A percentile compares a stretch with the other conserved stretches of the same genome.
phyloP scores from a whole-genome alignment of 208 protist genomes.

The Trypanosoma conorhini region DNA sequence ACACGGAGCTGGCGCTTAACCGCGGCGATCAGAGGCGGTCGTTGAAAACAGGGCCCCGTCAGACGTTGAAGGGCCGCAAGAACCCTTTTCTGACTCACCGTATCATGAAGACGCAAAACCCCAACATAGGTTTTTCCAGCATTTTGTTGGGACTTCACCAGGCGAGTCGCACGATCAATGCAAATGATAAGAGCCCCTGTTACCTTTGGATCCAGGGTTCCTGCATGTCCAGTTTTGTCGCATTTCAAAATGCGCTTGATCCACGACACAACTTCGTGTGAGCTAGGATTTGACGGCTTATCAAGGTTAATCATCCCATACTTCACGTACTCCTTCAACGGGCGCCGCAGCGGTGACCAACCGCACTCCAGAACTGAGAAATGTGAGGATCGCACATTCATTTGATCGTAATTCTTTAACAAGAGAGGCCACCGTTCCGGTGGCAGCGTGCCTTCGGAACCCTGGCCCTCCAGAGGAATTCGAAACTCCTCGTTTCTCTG shows the following conservation, averaged over 20 bases:
- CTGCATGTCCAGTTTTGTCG: constrained; percentile 99
- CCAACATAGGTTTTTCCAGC: constrained; percentile 99
- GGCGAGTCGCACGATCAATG: constrained; percentile 98
- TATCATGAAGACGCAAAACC: constrained; percentile 97
- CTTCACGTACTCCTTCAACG: constrained; percentile 97
- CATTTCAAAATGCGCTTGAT: constrained; percentile 98
- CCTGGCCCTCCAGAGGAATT: constrained; percentile 62
- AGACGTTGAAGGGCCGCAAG: constrained; percentile 95
- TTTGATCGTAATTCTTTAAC: constrained; percentile 99
- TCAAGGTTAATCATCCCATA: constrained; percentile 99
- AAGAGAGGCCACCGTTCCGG: constrained; percentile 98
- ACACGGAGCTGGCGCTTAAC: constrained; percentile 98
- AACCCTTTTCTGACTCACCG: constrained; percentile 89
- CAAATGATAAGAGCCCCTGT: constrained; percentile 99
- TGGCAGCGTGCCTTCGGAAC: constrained; percentile 66
- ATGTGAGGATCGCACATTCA: constrained; percentile 97
- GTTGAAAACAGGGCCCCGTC: constrained; percentile 99
- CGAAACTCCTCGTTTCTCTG: constrained; percentile 78
- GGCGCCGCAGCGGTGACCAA: constrained; percentile 97
- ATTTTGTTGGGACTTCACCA: constrained; percentile 99
- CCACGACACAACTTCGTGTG: constrained; percentile 99
- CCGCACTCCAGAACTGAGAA: constrained; percentile 98
- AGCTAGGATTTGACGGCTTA: constrained; percentile 99
- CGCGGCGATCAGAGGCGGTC: constrained; percentile 98
- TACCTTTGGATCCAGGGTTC: constrained; percentile 99